Conservation (phyloP, 208 protist genomes). For the Phytomonas francai region DNA sequence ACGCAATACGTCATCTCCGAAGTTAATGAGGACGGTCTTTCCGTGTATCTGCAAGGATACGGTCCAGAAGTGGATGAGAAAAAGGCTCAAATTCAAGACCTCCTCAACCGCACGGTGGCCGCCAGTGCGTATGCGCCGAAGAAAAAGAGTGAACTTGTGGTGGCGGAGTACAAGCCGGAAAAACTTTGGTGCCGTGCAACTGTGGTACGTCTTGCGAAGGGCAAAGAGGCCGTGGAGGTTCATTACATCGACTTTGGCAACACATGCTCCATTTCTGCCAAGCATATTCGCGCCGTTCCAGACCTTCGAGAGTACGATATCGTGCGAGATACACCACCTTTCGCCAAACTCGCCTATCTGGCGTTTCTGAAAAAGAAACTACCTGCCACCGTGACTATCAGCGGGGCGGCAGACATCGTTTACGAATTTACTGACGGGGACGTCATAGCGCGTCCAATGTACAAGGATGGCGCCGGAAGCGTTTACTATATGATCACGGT, state of each 20-base stretch:
- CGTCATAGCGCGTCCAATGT: conserved; percentile 68
- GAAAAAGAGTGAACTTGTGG: conserved; percentile 69
- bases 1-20: conserved; percentile 47
- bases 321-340: conserved; percentile 52
- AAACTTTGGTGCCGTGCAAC: conserved; percentile 77
- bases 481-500: conserved; percentile 66
- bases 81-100: conserved; percentile 40
- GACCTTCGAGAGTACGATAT: conserved; percentile 55
- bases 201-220: conserved; percentile 37
- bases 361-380: conserved; percentile 61
- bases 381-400: conserved; percentile 28
- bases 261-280: conserved; percentile 31
- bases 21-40: conserved; percentile 62
- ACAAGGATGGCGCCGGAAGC: conserved; percentile 45
- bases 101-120: conserved; percentile 41
- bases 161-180: conserved; percentile 65
- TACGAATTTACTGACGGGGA: conserved; percentile 70
- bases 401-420: conserved; percentile 36
- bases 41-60: conserved; percentile 64
- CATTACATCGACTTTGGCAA: conserved; percentile 88
- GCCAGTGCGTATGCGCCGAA: conserved; percentile 11
- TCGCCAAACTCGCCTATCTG: conserved; percentile 50
- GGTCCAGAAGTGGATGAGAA: conserved; percentile 28
- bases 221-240: conserved; percentile 37
- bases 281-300: conserved; percentile 59